Conservation (phyloP, 768 basidiomycete species). For the Lactarius psammicola region DNA sequence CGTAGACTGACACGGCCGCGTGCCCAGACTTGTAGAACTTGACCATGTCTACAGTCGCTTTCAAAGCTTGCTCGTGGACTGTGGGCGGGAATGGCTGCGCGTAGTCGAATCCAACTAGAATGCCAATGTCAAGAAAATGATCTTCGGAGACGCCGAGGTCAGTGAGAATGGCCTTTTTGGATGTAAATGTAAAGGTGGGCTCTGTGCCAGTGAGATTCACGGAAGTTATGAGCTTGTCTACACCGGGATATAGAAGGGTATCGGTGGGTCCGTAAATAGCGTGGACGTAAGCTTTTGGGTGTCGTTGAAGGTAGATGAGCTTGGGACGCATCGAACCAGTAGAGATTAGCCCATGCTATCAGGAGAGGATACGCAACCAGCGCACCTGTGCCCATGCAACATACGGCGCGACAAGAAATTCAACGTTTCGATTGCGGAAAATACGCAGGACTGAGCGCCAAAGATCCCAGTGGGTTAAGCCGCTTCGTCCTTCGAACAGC, state of each 20-base stretch:
- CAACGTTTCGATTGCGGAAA: constrained; percentile 92
- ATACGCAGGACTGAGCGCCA: constrained; percentile 90
- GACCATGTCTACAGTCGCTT: constrained; percentile 88
- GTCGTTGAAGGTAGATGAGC: constrained; percentile 94
- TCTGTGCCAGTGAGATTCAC: constrained; percentile 69
- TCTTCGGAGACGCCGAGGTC: constrained; percentile 73
- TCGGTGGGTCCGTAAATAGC: constrained; percentile 92
- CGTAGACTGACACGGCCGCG: constrained; percentile 70
- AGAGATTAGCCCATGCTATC: constrained; percentile 1
- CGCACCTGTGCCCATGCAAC: constrained; percentile 93
- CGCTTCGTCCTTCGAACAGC: constrained; percentile 74
- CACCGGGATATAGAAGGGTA: constrained; percentile 79
- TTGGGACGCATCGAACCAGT: constrained; percentile 36
- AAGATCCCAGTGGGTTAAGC: constrained; percentile 82
- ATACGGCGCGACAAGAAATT: constrained; percentile 96
- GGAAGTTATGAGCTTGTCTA: constrained; percentile 87
- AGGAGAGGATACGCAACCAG: constrained; percentile 26
- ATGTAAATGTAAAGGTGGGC: constrained; percentile 79
- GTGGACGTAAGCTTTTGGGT: constrained; percentile 91
- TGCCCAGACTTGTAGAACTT: constrained; percentile 90
- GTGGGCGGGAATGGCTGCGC: constrained; percentile 80
- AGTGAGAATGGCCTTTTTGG: constrained; percentile 70
- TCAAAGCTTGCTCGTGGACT: constrained; percentile 75
- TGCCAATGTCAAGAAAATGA: constrained; percentile 91
- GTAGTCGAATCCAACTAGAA: constrained; percentile 87